Evolutionary conservation across 2,329 filamentous ascomycete species (phyloP).

Genomic region (Trichophyton mentagrophytes): DNA sequence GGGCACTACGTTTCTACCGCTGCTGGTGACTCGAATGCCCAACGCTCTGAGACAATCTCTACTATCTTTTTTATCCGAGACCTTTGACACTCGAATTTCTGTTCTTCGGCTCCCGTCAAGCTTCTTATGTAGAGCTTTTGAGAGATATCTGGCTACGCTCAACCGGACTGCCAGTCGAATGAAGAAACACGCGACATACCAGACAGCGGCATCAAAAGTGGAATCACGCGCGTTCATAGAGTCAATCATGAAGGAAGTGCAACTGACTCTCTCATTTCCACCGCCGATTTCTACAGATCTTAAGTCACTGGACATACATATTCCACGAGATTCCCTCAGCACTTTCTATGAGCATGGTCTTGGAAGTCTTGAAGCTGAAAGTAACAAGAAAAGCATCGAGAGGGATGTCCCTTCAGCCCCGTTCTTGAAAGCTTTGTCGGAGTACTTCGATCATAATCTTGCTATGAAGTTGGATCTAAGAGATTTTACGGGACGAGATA

Average conservation of each 20-base stretch:
- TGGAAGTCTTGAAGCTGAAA: not conserved
- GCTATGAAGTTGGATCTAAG: slow-evolving; percentile 28
- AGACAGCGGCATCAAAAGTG: not conserved
- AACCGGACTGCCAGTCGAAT: not conserved
- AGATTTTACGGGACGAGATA: not conserved
- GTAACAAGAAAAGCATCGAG: not conserved
- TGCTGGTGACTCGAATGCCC: slow-evolving; percentile 41
- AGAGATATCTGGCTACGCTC: slow-evolving; percentile 24
- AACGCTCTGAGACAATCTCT: slow-evolving; percentile 38
- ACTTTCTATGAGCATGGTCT: slow-evolving; percentile 16
- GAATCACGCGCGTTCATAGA: slow-evolving; percentile 16
- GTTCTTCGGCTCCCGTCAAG: slow-evolving; percentile 32
- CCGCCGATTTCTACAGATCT: slow-evolving; percentile 23
- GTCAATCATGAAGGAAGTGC: slow-evolving; percentile 27
- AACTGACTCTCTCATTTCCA: slow-evolving; percentile 29
- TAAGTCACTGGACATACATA: slow-evolving; percentile 23
- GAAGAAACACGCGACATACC: not conserved
- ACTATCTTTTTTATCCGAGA: slow-evolving; percentile 36
- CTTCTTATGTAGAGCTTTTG: slow-evolving; percentile 35
- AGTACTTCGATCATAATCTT: slow-evolving; percentile 27
- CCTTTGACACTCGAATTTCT: slow-evolving; percentile 40
- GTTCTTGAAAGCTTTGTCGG: slow-evolving; percentile 21
- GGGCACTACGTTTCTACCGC: slow-evolving; percentile 36
- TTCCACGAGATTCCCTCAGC: slow-evolving; percentile 21
- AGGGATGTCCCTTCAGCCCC: slow-evolving; percentile 12